Conservation (phyloP, 257 asterid genomes). For the Osmanthus fragrans region DNA sequence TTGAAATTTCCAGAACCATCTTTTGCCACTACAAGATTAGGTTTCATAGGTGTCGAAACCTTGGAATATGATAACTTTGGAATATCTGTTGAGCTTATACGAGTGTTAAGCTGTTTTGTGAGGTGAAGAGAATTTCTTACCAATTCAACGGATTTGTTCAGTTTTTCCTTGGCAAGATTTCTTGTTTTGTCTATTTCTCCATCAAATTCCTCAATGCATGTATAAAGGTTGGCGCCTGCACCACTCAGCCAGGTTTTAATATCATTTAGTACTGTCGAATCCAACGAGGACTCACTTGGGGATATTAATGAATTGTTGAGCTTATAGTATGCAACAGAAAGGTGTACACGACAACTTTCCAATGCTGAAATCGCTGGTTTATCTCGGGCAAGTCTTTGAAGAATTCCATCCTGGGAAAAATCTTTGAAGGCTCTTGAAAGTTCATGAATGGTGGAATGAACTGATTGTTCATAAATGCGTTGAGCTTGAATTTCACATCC, state of each 20-base stretch:
- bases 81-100: neutral
- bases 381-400: neutral
- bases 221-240: conserved; percentile 1
- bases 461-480: conserved; percentile 10
- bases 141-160: conserved; percentile 15
- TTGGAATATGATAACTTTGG: too few relatives aligned
- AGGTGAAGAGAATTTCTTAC: conserved; percentile 20
- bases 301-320: conserved; percentile 14
- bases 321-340: conserved; percentile 27
- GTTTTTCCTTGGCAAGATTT: neutral
- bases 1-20: conserved; percentile 38
- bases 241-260: conserved; percentile 27
- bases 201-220: conserved; percentile 28
- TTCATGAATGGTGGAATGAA: conserved; percentile 22
- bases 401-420: conserved; percentile 19
- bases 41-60: neutral
- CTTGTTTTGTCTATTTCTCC: neutral
- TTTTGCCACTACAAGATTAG: conserved; percentile 34
- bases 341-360: conserved; percentile 22
- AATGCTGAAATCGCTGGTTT: conserved; percentile 2
- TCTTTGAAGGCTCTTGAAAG: conserved; percentile 4
- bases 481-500: neutral
- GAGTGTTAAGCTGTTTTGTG: neutral
- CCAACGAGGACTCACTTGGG: neutral
- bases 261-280: neutral